These are phyloP conservation scores for Hippophae rhamnoides DNA, from an alignment of 306 rosid species.

Conservation along the genomic window DNA sequence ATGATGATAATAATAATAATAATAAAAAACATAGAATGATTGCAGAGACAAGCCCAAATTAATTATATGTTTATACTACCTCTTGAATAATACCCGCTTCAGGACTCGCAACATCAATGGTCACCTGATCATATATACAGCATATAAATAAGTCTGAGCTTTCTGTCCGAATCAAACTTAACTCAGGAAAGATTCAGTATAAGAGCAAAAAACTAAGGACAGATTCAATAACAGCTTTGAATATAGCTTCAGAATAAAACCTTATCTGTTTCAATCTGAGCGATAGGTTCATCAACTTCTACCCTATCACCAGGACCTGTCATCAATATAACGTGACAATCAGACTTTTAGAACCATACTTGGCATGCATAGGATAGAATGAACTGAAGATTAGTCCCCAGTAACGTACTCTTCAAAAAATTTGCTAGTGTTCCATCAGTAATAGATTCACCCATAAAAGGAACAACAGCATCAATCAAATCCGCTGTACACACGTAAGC, in stretches of 20 bases:
- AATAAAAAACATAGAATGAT: not conserved
- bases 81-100: constrained; percentile 63
- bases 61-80: constrained; percentile 27
- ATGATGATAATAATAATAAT: not conserved
- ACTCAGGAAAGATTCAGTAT: constrained; percentile 12
- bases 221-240: not conserved
- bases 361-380: not conserved
- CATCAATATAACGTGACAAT: constrained; percentile 22
- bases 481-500: constrained; percentile 43
- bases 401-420: constrained; percentile 61
- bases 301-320: constrained; percentile 71
- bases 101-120: constrained; percentile 78
- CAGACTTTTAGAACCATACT: constrained; percentile 1
- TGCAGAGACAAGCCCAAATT: not conserved
- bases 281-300: constrained; percentile 65
- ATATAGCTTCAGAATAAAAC: constrained; percentile 23
- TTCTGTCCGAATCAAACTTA: constrained; percentile 1
- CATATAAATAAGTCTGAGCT: constrained; percentile 1
- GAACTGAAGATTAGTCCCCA: not conserved
- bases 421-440: constrained; percentile 69
- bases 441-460: constrained; percentile 74
- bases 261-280: constrained; percentile 88
- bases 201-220: not conserved
- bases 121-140: constrained; percentile 43
- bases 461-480: constrained; percentile 64